A percentile compares a stretch with the other conserved stretches of the same genome.
Evolutionary conservation across 2,329 filamentous ascomycete genomes (phyloP).

Genomic region (Arthrobotrys pseudoclavata): DNA sequence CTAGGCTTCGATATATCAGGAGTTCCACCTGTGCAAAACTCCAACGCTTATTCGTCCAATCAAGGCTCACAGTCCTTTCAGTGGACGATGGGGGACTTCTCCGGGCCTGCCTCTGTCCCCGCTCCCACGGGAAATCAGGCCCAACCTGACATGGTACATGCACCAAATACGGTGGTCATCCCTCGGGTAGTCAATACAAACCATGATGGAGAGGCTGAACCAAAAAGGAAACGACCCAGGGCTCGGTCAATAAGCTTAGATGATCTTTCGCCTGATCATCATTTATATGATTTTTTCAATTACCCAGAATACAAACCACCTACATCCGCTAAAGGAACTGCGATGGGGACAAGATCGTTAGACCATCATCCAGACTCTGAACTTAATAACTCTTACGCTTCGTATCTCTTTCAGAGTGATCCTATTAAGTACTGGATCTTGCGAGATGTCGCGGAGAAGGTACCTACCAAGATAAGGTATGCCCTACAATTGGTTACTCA

Average conservation of each 20-base stretch:
- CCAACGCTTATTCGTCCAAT: too few relatives aligned
- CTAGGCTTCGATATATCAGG: neutral
- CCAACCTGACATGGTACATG: neutral
- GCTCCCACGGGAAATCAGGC: neutral
- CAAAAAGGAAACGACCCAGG: neutral
- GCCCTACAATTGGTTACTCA: neutral
- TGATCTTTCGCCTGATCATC: neutral
- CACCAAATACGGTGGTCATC: neutral
- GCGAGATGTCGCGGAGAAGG: conserved; percentile 52
- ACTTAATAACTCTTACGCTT: conserved; percentile 7
- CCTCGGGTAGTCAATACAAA: too few relatives aligned
- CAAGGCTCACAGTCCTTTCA: neutral
- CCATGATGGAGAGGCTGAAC: neutral
- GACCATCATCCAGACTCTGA: conserved; percentile 35
- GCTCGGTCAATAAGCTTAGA: neutral
- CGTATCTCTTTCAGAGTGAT: conserved; percentile 28
- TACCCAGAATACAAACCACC: conserved; percentile 20
- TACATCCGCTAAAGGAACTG: conserved; percentile 7
- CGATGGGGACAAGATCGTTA: conserved; percentile 33
- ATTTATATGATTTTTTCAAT: conserved; percentile 28
- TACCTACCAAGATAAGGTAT: conserved; percentile 50
- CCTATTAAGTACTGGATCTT: conserved; percentile 35
- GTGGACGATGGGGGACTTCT: neutral
- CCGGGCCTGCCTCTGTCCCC: neutral
- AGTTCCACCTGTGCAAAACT: neutral